Conservation (phyloP, 257 asterid genomes). For the Plantago major region DNA sequence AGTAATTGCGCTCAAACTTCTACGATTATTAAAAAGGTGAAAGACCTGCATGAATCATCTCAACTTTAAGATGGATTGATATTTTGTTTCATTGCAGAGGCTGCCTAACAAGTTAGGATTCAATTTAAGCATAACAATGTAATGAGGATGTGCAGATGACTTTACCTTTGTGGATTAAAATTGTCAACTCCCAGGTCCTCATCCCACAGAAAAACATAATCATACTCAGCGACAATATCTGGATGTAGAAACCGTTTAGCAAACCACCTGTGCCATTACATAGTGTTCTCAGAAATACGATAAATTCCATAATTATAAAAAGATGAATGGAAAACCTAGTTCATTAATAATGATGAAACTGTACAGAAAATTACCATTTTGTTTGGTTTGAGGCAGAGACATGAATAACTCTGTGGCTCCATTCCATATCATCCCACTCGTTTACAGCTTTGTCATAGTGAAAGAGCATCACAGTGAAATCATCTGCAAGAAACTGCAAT, state of each 20-base stretch:
- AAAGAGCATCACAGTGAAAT: slow-evolving; percentile 70
- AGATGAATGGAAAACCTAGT: too few species aligned
- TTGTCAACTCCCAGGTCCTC: slow-evolving; percentile 82
- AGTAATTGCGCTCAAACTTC: too few species aligned
- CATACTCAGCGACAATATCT: slow-evolving; percentile 77
- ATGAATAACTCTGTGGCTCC: slow-evolving; percentile 62
- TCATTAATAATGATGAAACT: neutral
- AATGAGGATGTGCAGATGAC: neutral
- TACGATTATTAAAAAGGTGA: too few species aligned
- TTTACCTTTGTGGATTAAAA: slow-evolving; percentile 68
- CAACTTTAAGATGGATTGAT: too few species aligned
- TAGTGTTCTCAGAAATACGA: slow-evolving; percentile 1
- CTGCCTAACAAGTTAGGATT: too few species aligned
- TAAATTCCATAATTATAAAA: too few species aligned
- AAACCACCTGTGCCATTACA: slow-evolving; percentile 66
- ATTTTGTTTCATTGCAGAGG: too few species aligned
- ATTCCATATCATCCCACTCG: slow-evolving; percentile 60
- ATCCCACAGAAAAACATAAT: slow-evolving; percentile 83
- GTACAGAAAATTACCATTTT: slow-evolving; percentile 48
- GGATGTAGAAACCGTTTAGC: slow-evolving; percentile 96
- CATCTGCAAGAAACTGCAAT: slow-evolving; percentile 61
- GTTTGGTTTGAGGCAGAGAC: slow-evolving; percentile 74
- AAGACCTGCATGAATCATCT: too few species aligned
- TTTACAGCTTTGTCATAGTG: slow-evolving; percentile 80
- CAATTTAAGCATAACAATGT: neutral